These are phyloP conservation scores for Rhodocollybia butyracea DNA, from an alignment of 768 basidiomycete species.

Conservation along the genomic window DNA sequence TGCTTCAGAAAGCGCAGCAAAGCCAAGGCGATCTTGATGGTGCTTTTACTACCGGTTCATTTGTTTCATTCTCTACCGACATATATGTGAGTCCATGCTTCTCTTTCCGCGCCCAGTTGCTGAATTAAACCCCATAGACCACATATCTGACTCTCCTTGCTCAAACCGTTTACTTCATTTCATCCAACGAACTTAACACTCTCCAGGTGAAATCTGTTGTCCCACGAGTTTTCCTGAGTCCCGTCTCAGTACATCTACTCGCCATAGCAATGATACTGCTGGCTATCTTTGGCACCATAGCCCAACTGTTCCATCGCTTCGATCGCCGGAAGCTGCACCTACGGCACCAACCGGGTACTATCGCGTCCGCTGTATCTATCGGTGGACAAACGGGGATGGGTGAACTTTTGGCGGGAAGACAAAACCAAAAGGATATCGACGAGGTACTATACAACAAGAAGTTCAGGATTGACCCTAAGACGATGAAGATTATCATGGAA, in stretches of 20 bases:
- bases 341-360: conserved; percentile 48
- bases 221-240: conserved; percentile 47
- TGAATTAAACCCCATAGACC: conserved; percentile 22
- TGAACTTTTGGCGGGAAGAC: conserved; percentile 32
- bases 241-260: conserved; percentile 41
- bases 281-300: conserved; percentile 37
- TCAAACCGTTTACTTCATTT: conserved; percentile 47
- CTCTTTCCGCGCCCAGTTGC: neutral
- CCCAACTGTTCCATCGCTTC: conserved; percentile 45
- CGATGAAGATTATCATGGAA: conserved; percentile 52
- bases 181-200: conserved; percentile 28
- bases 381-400: conserved; percentile 49
- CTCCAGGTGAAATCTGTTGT: conserved; percentile 41
- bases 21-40: conserved; percentile 34
- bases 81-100: conserved; percentile 44
- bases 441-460: conserved; percentile 39
- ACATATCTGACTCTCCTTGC: conserved; percentile 49
- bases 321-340: conserved; percentile 43
- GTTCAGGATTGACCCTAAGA: conserved; percentile 47
- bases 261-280: conserved; percentile 39
- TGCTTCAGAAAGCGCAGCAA: conserved; percentile 42
- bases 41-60: conserved; percentile 33
- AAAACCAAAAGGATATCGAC: conserved; percentile 25
- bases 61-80: conserved; percentile 33
- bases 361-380: conserved; percentile 54